These are phyloP conservation scores for Phyllosticta citribraziliensis DNA, from an alignment of 2,329 filamentous ascomycete genomes.

Conservation along the genomic window DNA sequence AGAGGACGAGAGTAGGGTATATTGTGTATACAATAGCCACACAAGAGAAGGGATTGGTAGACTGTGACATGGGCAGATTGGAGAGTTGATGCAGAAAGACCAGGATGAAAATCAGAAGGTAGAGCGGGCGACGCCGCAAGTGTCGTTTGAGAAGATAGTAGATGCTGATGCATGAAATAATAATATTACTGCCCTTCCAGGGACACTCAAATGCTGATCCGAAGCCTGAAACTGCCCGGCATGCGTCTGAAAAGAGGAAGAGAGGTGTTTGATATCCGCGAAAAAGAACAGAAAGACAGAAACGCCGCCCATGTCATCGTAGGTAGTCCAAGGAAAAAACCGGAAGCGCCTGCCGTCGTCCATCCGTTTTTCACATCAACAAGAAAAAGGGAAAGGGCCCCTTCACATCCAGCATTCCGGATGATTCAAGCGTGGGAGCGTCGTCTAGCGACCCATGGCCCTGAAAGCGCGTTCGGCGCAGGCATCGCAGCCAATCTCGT, in stretches of 20 bases:
- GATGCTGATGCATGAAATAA: neutral
- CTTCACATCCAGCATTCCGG: neutral
- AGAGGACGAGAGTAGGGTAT: no score
- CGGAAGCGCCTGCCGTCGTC: neutral
- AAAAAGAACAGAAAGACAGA: neutral
- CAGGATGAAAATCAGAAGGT: neutral
- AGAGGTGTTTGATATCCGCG: neutral
- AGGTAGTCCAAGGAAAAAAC: no score
- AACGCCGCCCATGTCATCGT: neutral
- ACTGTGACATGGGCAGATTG: neutral
- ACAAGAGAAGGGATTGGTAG: no score
- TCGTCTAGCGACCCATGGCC: conserved; percentile 2
- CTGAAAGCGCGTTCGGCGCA: conserved; percentile 6
- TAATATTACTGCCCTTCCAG: neutral
- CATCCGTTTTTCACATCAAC: neutral
- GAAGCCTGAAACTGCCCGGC: neutral
- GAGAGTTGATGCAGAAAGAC: neutral
- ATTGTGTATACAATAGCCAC: no score
- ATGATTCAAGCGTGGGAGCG: neutral
- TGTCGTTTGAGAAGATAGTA: neutral
- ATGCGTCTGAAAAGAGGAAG: neutral
- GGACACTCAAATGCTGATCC: neutral
- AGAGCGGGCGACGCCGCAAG: neutral
- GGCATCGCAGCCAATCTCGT: conserved; percentile 7
- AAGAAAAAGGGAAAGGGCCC: neutral